Percentiles rank a stretch among this genome's conserved stretches.
phyloP scores from a whole-genome alignment of 768 basidiomycete species.

The Lanmaoa pseudosensibilis region DNA sequence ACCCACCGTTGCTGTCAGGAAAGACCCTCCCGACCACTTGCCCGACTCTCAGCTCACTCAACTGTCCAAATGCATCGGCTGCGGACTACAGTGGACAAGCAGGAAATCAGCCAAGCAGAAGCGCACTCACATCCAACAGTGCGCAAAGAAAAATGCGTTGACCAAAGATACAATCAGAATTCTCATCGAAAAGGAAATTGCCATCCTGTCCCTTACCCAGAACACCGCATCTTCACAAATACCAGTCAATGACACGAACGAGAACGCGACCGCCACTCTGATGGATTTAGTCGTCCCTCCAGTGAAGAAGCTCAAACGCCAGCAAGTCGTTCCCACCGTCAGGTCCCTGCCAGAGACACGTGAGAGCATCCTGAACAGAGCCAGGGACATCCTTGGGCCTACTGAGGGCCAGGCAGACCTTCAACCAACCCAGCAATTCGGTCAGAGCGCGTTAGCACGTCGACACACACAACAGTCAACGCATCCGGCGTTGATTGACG shows the following conservation, averaged over 20 bases:
- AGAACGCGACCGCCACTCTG: constrained; percentile 37
- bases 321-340: constrained; percentile 43
- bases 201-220: constrained; percentile 1
- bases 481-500: not conserved
- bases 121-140: constrained; percentile 61
- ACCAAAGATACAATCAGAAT: constrained; percentile 53
- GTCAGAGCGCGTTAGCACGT: constrained; percentile 30
- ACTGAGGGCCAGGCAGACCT: constrained; percentile 1
- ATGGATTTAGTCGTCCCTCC: constrained; percentile 53
- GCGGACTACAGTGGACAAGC: constrained; percentile 66
- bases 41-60: constrained; percentile 47
- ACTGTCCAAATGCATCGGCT: constrained; percentile 61
- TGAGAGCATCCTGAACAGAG: constrained; percentile 39
- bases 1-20: constrained; percentile 4
- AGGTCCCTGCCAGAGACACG: constrained; percentile 49
- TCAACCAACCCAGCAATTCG: constrained; percentile 36
- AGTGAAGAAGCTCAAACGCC: constrained; percentile 47
- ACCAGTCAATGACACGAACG: not conserved
- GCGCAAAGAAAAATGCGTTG: constrained; percentile 61
- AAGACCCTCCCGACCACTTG: constrained; percentile 34
- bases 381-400: constrained; percentile 35
- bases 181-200: constrained; percentile 53
- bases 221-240: not conserved
- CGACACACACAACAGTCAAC: not conserved
- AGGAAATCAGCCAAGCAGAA: constrained; percentile 66